Conservation (phyloP, 2,329 filamentous ascomycete genomes). For the Cordyceps cicadae region DNA sequence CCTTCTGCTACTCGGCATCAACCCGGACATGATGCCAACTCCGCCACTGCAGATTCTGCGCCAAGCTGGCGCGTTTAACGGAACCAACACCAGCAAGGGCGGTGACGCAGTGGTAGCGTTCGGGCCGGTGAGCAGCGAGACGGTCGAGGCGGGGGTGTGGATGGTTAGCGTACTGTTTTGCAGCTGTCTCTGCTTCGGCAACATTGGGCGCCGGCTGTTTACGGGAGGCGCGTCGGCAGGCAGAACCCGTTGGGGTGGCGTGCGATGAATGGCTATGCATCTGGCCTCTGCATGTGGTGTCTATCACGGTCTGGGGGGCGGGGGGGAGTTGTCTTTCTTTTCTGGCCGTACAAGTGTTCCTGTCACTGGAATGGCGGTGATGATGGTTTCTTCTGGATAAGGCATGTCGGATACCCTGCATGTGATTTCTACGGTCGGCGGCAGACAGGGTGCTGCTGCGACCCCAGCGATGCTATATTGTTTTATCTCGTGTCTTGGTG, state of each 20-base stretch:
- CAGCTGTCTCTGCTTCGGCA: conserved; percentile 91
- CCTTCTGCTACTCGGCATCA: conserved; percentile 61
- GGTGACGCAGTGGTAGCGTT: conserved; percentile 33
- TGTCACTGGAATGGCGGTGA: not conserved
- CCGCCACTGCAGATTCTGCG: conserved; percentile 40
- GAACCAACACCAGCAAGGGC: conserved; percentile 12
- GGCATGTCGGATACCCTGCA: conserved; percentile 7
- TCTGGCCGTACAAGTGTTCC: not conserved
- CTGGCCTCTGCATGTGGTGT: not conserved
- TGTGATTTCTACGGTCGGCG: not conserved
- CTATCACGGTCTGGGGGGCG: not conserved
- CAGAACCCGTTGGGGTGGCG: conserved; percentile 39
- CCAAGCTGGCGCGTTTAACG: conserved; percentile 13
- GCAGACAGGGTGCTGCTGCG: not conserved
- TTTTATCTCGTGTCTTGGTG: not conserved
- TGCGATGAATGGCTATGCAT: conserved; percentile 22
- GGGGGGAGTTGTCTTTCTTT: not conserved
- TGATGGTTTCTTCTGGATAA: not conserved
- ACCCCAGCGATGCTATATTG: not conserved
- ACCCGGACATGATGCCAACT: conserved; percentile 68
- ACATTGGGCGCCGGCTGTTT: conserved; percentile 78
- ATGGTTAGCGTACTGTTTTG: conserved; percentile 90
- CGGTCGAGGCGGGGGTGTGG: conserved; percentile 71
- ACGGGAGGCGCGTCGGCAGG: conserved; percentile 35
- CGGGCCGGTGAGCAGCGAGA: conserved; percentile 49